Evolutionary conservation across 768 basidiomycete species (phyloP), one percentile per base, ranked within the genome.

Genomic region (Obba rivulosa): DNA sequence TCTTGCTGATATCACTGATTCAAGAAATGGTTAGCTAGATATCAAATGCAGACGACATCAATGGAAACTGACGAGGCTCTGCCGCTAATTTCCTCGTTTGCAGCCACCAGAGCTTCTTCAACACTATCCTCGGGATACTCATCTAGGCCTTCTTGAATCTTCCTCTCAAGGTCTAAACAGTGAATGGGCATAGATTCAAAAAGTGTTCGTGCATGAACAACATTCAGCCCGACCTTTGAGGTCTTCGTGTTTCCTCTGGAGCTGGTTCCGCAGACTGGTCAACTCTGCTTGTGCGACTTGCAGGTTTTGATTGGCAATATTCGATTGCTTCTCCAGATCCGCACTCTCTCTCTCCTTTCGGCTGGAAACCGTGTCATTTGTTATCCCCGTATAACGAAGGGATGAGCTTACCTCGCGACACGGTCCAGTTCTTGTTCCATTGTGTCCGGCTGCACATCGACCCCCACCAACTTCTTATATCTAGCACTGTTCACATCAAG

Each of bases 381-480:
- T 9, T 17, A 7, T 28, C 22, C 28, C 8, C 2, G 10, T 0
- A 25, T 34, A 20, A 13, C 41, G 14, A 39, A 2, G 22, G 14
- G 8, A 50, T 31, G 17, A 21, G 17, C 79, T 61, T 45, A 92
- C 90, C 68, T 62, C 9, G 74, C 64, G 8, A 80, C 60, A 16
- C 74, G 71, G 20, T 85, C 81, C 4, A 89, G 73, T 48, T 88
- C 85, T 16, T 71, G 72, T 55, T 95, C 92, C 71, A 95, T 85
- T 1, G 74, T 80, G 8, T 82, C 82, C 1, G 72, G 67, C 5
- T 73, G 70, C 0, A 82, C 71, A 34, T 85, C 79, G 36, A 66
- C 68, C 13, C 81, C 83, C n/a, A 84, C 69, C 9, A 89, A 62
- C 51, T 83, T 80, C 34, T 74, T 78, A 58, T 83, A 86, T 61